phyloP scores from a whole-genome alignment of 768 basidiomycete genomes.

The Amanita thiersii region DNA sequence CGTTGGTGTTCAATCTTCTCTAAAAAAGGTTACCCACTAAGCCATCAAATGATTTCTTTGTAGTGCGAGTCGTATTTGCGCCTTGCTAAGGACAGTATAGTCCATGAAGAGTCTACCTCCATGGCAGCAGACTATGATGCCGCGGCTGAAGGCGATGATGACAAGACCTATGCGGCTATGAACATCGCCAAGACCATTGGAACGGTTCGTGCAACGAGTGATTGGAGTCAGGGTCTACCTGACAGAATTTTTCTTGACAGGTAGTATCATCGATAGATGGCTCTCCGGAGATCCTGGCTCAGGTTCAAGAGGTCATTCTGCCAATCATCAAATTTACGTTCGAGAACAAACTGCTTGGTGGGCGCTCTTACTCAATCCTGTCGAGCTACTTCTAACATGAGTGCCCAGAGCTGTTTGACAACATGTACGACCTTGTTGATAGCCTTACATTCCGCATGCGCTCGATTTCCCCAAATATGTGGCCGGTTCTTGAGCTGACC shows the following conservation, averaged over 20 bases:
- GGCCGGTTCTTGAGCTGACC: constrained; percentile 80
- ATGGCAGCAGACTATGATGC: constrained; percentile 49
- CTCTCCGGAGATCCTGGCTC: constrained; percentile 63
- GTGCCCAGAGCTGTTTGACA: constrained; percentile 70
- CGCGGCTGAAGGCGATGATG: constrained; percentile 56
- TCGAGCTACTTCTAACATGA: background rate
- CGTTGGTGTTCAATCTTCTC: constrained; percentile 40
- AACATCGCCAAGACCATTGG: constrained; percentile 79
- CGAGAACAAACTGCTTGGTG: constrained; percentile 70
- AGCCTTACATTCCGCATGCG: constrained; percentile 77
- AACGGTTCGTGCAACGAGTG: constrained; percentile 41
- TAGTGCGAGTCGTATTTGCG: constrained; percentile 82
- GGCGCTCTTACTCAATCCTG: constrained; percentile 14
- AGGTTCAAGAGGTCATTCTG: constrained; percentile 76
- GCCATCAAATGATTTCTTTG: background rate
- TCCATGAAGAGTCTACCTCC: constrained; percentile 41
- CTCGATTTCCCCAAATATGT: constrained; percentile 72
- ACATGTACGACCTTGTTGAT: constrained; percentile 82
- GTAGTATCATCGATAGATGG: constrained; percentile 70
- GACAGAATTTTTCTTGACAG: constrained; percentile 24
- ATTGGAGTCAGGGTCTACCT: constrained; percentile 5
- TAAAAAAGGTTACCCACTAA: too few relatives aligned
- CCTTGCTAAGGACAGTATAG: constrained; percentile 59
- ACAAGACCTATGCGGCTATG: constrained; percentile 85
- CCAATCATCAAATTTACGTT: constrained; percentile 73